A percentile compares a stretch with the other conserved stretches of the same genome.
These are phyloP conservation scores for Arthrobotrys megalospora DNA, from an alignment of 2,329 filamentous ascomycete species.

Conservation along the genomic window DNA sequence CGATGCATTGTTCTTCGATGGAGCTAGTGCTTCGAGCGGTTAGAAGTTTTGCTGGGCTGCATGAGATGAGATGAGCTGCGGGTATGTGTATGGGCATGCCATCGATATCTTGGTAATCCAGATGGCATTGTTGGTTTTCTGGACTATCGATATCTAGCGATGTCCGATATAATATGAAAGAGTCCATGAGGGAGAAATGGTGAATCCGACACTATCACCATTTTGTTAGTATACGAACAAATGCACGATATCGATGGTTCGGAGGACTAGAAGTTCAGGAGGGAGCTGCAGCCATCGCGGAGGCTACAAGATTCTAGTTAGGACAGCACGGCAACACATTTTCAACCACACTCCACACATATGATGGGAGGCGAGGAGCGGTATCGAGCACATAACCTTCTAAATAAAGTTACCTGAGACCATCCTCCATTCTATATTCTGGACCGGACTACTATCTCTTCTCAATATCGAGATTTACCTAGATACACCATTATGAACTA, in stretches of 20 bases:
- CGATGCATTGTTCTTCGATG: constrained; percentile 20
- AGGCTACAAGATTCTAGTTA: background rate
- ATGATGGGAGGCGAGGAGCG: constrained; percentile 5
- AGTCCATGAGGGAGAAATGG: no score
- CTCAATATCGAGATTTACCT: background rate
- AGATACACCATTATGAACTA: constrained; percentile 15
- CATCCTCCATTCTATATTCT: background rate
- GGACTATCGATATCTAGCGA: no score
- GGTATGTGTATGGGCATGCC: no score
- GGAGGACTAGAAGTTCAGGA: background rate
- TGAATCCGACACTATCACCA: no score
- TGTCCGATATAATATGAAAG: no score
- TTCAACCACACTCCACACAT: constrained; percentile 14
- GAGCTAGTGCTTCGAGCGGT: constrained; percentile 30
- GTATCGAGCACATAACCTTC: constrained; percentile 18
- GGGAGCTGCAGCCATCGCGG: no score
- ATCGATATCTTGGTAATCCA: constrained; percentile 3
- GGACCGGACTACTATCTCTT: background rate
- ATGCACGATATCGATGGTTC: no score
- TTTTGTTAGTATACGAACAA: no score
- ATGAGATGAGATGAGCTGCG: constrained; percentile 26
- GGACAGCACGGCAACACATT: constrained; percentile 40
- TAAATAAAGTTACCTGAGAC: constrained; percentile 14
- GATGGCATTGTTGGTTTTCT: background rate
- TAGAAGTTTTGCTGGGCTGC: background rate